Base-by-base conservation (phyloP, 2,329 filamentous ascomycete species). In the Stagonosporopsis rhizophila region DNA sequence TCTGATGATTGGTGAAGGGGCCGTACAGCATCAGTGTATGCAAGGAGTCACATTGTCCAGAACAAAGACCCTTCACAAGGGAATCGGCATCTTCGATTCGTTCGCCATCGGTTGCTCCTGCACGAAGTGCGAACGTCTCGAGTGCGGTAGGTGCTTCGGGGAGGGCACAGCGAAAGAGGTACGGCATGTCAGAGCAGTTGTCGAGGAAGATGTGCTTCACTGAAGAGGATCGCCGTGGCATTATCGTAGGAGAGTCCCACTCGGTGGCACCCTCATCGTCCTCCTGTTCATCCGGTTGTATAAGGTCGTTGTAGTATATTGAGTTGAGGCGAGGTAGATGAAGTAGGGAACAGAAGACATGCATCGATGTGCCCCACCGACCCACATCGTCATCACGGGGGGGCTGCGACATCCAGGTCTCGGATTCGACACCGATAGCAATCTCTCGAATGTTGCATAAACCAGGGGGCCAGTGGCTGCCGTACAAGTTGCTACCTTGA, bases 201-300 rank as follows among this genome's bases (percentile, higher is more conserved):
- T 62, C 58, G 12, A 62, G 19, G n/a, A 53, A 62, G 9, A 60
- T 47, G 30, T 60, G 51, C 44, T 59, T 57, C 20, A 58, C 45
- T 14, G 46, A 47, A n/a, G 52, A 51, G 14, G 38, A 44, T 6
- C 30, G 27, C 4, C 22, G 4, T 25, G 55, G 52, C n/a, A 56
- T 41, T 35, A 51, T 19, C 25, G 42, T 23, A 15, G 17, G 23
- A 2, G 9, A 14, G 2, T 19, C 38, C 23, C 41, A 62, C 5
- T 55, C 34, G 7, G 28, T 51, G 1, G 8, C 4, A 17, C 57
- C 41, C n/a, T 59, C 38, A 11, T n/a, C 8, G 14, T n/a, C 11
- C 23, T 60, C 49, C 15, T 57, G 37, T 14, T 20, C 8, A 8
- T n/a, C 7, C 23, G 27, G 17, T 6, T 17, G 28, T 1, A 20